Percentiles rank a stretch among this genome's conserved stretches.
phyloP scores from a whole-genome alignment of 78 protist species.

The Paratrimastix pyriformis region DNA sequence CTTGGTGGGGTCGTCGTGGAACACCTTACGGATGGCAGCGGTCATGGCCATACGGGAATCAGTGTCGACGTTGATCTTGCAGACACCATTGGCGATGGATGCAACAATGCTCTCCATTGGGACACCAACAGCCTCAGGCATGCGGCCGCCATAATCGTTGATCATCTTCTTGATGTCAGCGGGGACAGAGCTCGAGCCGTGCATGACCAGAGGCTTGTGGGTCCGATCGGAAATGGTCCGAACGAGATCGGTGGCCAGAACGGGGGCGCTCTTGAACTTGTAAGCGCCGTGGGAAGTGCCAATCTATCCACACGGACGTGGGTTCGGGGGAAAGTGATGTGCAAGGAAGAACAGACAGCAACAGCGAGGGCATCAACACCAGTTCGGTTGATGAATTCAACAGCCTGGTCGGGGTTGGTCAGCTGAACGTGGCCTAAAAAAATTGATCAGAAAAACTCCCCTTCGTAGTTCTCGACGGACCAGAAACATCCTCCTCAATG shows the following conservation, averaged over 20 bases:
- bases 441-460: neutral
- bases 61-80: conserved; percentile 40
- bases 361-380: conserved; percentile 40
- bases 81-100: conserved; percentile 15
- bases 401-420: conserved; percentile 37
- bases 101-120: conserved; percentile 1
- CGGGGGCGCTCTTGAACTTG: conserved; percentile 23
- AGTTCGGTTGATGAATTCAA: conserved; percentile 1
- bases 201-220: conserved; percentile 35
- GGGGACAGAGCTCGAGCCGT: conserved; percentile 43
- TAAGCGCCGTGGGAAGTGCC: conserved; percentile 48
- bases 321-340: too few species aligned
- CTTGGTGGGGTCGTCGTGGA: conserved; percentile 14
- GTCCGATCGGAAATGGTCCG: neutral
- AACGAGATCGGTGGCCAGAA: conserved; percentile 22
- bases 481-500: conserved; percentile 37
- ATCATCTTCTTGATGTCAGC: neutral
- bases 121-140: conserved; percentile 30
- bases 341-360: too few species aligned
- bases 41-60: conserved; percentile 34
- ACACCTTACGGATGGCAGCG: conserved; percentile 18
- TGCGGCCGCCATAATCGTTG: conserved; percentile 30
- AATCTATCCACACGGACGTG: too few species aligned
- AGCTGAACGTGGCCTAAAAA: too few species aligned
- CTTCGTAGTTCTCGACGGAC: neutral